phyloP scores from a whole-genome alignment of 805 yeast species.

The Myxozyma lipomycoides region DNA sequence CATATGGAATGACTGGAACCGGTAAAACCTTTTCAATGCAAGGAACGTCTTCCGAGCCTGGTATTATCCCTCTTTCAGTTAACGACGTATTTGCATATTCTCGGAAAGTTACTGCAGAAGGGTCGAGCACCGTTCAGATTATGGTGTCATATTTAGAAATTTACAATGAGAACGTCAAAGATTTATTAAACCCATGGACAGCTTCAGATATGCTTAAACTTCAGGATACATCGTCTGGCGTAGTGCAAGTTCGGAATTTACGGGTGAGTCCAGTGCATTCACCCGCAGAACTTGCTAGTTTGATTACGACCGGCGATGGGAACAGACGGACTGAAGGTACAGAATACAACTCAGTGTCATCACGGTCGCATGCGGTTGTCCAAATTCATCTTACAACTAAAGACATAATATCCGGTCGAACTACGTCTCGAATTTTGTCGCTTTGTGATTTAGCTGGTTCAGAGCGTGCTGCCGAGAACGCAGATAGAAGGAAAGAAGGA shows the following conservation, averaged over 20 bases:
- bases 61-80: conserved; percentile 68
- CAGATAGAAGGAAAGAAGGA: conserved; percentile 88
- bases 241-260: conserved; percentile 64
- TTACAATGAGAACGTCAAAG: conserved; percentile 82
- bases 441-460: conserved; percentile 96
- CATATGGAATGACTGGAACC: conserved; percentile 93
- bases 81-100: conserved; percentile 54
- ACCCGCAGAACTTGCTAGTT: conserved; percentile 56
- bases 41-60: conserved; percentile 60
- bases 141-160: conserved; percentile 76
- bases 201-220: conserved; percentile 59
- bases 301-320: conserved; percentile 65
- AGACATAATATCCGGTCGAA: conserved; percentile 26
- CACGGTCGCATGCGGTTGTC: conserved; percentile 88
- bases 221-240: conserved; percentile 75
- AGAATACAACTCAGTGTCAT: conserved; percentile 80
- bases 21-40: conserved; percentile 89
- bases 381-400: conserved; percentile 53
- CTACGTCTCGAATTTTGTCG: conserved; percentile 52
- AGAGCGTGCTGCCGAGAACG: conserved; percentile 73
- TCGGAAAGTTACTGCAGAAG: conserved; percentile 25
- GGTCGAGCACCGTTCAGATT: conserved; percentile 40
- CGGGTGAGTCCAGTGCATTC: conserved; percentile 55
- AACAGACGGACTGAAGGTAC: conserved; percentile 81
- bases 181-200: conserved; percentile 51